Evolutionary conservation across 2,329 filamentous ascomycete genomes (phyloP).

Genomic region (Pestalotiopsis sp.): DNA sequence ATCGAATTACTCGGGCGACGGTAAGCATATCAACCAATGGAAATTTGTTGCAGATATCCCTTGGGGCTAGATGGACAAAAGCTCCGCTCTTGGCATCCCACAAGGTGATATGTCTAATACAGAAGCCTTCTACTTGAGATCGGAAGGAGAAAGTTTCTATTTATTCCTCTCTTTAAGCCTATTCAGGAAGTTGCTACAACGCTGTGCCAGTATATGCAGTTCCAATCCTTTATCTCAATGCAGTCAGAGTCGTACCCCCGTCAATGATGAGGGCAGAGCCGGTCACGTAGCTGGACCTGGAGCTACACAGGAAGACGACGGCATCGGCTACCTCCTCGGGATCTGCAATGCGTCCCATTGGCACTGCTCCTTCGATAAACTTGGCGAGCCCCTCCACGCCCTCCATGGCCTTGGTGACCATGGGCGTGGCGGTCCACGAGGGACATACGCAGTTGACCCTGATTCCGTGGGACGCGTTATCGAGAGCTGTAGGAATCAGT

Average conservation of each 20-base stretch:
- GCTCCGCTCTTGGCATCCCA: too few relatives aligned
- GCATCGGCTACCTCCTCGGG: constrained; percentile 10
- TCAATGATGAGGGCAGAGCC: constrained; percentile 3
- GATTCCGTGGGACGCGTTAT: constrained; percentile 23
- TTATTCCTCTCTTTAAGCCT: too few relatives aligned
- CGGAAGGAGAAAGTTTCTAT: too few relatives aligned
- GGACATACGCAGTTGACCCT: constrained; percentile 31
- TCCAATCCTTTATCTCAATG: not conserved
- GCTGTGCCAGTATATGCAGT: too few relatives aligned
- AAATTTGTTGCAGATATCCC: too few relatives aligned
- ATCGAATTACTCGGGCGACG: too few relatives aligned
- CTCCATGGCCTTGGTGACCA: constrained; percentile 22
- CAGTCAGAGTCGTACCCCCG: not conserved
- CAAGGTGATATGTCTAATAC: too few relatives aligned
- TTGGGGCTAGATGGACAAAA: too few relatives aligned
- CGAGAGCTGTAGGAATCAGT: constrained; percentile 17
- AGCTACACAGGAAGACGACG: not conserved
- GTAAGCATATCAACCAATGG: too few relatives aligned
- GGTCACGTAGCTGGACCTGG: constrained; percentile 9
- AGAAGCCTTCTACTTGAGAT: too few relatives aligned
- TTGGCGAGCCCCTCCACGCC: constrained; percentile 8
- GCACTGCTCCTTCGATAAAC: not conserved
- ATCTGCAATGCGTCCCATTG: not conserved
- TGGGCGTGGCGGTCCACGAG: constrained; percentile 27
- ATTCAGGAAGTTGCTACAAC: not conserved